These are phyloP conservation scores for Torrubiella hemipterigena DNA, from an alignment of 2,329 filamentous ascomycete species.

Conservation along the genomic window DNA sequence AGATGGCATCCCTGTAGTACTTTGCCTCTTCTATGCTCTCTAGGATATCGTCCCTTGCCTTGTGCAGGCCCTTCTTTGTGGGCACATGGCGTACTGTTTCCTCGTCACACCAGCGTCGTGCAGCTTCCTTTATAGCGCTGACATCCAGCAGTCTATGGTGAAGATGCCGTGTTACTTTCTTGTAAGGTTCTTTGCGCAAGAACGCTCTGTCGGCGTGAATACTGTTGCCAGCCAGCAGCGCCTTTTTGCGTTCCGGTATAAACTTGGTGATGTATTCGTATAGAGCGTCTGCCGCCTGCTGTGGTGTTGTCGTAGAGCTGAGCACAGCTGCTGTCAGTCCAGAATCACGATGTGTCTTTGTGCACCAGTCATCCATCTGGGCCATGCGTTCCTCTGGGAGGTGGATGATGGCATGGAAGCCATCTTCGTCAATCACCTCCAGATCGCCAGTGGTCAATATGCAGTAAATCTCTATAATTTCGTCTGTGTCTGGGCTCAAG, in stretches of 20 bases:
- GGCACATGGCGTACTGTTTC: slow-evolving; percentile 28
- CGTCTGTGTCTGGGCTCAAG: slow-evolving; percentile 60
- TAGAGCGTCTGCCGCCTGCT: slow-evolving; percentile 59
- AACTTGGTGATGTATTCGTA: slow-evolving; percentile 66
- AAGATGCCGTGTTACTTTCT: slow-evolving; percentile 59
- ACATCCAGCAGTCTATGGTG: slow-evolving; percentile 90
- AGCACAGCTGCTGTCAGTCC: slow-evolving; percentile 71
- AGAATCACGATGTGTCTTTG: slow-evolving; percentile 62
- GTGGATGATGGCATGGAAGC: slow-evolving; percentile 73
- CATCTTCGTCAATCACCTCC: slow-evolving; percentile 59
- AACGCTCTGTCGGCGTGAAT: slow-evolving; percentile 86
- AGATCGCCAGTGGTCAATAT: slow-evolving; percentile 77
- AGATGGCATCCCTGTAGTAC: slow-evolving; percentile 67
- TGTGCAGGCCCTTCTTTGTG: slow-evolving; percentile 53
- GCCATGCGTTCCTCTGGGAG: slow-evolving; percentile 59
- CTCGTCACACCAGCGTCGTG: slow-evolving; percentile 63
- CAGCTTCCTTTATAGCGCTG: slow-evolving; percentile 84
- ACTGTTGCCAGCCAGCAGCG: slow-evolving; percentile 79
- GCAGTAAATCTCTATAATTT: slow-evolving; percentile 85
- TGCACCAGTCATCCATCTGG: slow-evolving; percentile 84
- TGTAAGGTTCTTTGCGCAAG: slow-evolving; percentile 62
- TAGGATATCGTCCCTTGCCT: slow-evolving; percentile 79
- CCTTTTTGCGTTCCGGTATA: slow-evolving; percentile 54
- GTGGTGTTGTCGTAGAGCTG: slow-evolving; percentile 58
- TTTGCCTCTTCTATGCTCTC: slow-evolving; percentile 89